Evolutionary conservation across 2,329 filamentous ascomycete species (phyloP), one percentile per base, ranked within the genome.

Genomic region (Remersonia thermophila): DNA sequence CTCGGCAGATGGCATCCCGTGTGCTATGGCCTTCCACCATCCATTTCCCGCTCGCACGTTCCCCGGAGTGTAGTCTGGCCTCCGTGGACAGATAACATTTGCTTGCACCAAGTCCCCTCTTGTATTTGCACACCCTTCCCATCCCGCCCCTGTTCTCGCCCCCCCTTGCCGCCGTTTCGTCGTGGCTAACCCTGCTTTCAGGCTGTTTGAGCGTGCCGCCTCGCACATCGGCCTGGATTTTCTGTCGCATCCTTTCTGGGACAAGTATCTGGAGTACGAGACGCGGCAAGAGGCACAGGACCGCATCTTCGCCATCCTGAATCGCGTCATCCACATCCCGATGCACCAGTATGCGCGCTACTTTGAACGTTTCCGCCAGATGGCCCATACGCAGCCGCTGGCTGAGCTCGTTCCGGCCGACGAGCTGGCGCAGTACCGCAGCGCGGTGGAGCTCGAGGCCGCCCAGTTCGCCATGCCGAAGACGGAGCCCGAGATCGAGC

Each of bases 221-320:
- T 71, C 72, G 20, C 80, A 74, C 50, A 86, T 94, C 28, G 91
- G 91, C 12, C 71, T 96, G 13, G 91, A 98, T 60, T 98, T 94
- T 55, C 69, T 94, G 20, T 81, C 87, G 2, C 86, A 95, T 55
- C 86, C 86, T 1, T 95, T 98, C 63, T 98, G 91, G 91, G 91
- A 98, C 59, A 96, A 94, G 61, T 98, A 94, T 54, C 76, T 98
- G 45, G 91, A 96, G 55, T 96, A 93, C 52, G 91, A 96, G 56
- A 87, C 95, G 56, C 81, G 87, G 2, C 69, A 89, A 43, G 86
- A 94, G 51, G 77, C 81, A 0, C 74, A 80, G 11, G 83, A 93
- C 45, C 84, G 77, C 51, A 83, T 95, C 37, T 93, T 93, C 49
- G 76, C 74, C 28, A 84, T 98, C 38, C 70, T 94, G 35, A 70